A percentile compares a stretch with the other conserved stretches of the same genome.
phyloP scores from a whole-genome alignment of 352 stramenopile species.

The Phytophthora gonapodyides region DNA sequence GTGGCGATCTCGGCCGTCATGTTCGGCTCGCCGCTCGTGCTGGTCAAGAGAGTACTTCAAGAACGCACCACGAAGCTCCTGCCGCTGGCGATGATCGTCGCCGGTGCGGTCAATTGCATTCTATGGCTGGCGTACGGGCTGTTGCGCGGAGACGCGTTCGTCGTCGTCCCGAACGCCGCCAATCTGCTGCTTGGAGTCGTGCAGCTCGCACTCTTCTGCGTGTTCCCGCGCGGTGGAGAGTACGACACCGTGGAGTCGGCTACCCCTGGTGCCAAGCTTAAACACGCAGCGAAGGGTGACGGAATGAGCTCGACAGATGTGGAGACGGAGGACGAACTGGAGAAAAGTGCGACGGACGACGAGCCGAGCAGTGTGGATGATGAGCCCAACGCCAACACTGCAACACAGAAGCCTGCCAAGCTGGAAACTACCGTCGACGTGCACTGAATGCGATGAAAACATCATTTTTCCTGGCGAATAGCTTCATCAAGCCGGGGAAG shows the following conservation, averaged over 20 bases:
- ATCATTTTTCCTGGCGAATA: too few relatives aligned
- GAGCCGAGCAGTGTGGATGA: conserved; percentile 10
- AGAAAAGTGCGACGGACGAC: conserved; percentile 23
- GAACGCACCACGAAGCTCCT: conserved; percentile 47
- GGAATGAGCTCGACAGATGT: conserved; percentile 5
- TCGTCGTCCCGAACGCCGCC: conserved; percentile 63
- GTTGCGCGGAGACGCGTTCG: conserved; percentile 53
- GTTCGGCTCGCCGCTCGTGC: conserved; percentile 61
- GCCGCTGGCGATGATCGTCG: conserved; percentile 55
- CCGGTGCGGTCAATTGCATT: conserved; percentile 50
- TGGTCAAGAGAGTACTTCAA: conserved; percentile 53
- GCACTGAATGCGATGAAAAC: conserved; percentile 8
- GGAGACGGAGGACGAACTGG: conserved; percentile 17
- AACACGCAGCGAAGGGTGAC: conserved; percentile 9
- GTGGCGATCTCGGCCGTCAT: conserved; percentile 65
- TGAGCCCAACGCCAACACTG: conserved; percentile 2
- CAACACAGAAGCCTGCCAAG: conserved; percentile 1
- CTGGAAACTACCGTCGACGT: conserved; percentile 16
- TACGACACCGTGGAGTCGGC: conserved; percentile 43
- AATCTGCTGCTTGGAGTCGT: conserved; percentile 62
- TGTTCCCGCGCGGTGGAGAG: conserved; percentile 25
- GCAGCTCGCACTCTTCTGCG: conserved; percentile 56
- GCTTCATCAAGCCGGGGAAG: too few relatives aligned
- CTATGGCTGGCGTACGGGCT: conserved; percentile 64
- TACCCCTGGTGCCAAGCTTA: conserved; percentile 14